A percentile compares a stretch with the other conserved stretches of the same genome.
Evolutionary conservation across 73 alveolate genomes (phyloP).

Genomic region (Symbiodinium pilosum): DNA sequence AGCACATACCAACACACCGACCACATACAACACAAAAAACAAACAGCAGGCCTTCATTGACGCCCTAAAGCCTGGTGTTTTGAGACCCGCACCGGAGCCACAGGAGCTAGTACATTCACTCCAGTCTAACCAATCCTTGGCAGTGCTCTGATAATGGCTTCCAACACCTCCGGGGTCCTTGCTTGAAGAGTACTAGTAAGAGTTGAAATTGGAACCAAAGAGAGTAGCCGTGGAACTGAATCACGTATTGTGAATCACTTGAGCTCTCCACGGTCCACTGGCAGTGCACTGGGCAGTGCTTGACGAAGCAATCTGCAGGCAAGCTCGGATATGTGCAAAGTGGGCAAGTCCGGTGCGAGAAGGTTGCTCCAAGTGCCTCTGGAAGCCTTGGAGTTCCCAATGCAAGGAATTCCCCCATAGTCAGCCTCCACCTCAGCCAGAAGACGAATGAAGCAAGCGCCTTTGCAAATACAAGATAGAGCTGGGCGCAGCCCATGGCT

Average conservation of each 20-base stretch:
- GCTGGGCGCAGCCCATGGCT: too few species aligned
- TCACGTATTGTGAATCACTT: background rate
- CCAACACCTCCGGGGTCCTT: background rate
- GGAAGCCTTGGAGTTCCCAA: conserved; percentile 31
- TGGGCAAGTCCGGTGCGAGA: background rate
- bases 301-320: conserved; percentile 28
- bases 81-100: background rate
- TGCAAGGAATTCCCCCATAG: conserved; percentile 60
- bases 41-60: too few species aligned
- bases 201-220: background rate
- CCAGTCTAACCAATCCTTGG: conserved; percentile 71
- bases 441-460: too few species aligned
- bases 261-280: conserved; percentile 41
- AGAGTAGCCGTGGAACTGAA: background rate
- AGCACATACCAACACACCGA: too few species aligned
- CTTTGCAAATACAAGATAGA: too few species aligned
- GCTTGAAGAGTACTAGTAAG: background rate
- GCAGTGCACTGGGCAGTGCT: conserved; percentile 41
- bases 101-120: conserved; percentile 46
- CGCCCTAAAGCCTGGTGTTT: too few species aligned
- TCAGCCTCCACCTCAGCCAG: conserved; percentile 35
- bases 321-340: background rate
- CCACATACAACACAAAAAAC: too few species aligned
- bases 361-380: background rate
- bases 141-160: background rate